Evolutionary conservation across 139 green algal species (phyloP).

Genomic region (Micromonas commoda): DNA sequence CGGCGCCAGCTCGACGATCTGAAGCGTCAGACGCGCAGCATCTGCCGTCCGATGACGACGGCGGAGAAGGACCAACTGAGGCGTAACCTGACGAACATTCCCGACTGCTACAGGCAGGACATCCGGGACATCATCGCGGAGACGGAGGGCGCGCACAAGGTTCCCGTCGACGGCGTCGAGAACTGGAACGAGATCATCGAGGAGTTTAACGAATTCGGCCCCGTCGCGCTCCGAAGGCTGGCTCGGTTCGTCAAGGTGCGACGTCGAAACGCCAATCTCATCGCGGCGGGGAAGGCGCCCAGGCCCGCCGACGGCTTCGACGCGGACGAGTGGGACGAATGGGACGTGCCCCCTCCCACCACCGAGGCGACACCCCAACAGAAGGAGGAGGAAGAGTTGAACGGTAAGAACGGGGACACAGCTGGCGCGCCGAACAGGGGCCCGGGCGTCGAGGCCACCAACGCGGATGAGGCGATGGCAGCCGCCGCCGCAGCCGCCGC

Average conservation of each 20-base stretch:
- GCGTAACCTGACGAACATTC: not conserved
- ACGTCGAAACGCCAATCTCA: not conserved
- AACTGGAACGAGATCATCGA: not conserved
- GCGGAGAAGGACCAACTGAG: not conserved
- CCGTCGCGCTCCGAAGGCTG: not conserved
- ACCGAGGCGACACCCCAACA: too few relatives aligned
- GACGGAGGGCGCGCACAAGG: not conserved
- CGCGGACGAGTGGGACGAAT: too few relatives aligned
- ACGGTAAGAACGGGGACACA: too few relatives aligned
- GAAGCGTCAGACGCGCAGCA: not conserved
- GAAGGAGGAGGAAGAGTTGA: too few relatives aligned
- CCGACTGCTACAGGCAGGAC: not conserved
- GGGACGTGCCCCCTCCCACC: too few relatives aligned
- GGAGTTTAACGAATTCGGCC: not conserved
- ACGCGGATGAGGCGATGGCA: too few relatives aligned
- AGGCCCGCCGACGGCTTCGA: not conserved
- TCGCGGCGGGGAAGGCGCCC: not conserved
- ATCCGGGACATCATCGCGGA: constrained; percentile 4
- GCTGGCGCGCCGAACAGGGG: too few relatives aligned
- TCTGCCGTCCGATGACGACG: not conserved
- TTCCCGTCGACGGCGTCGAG: not conserved
- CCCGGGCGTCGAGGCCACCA: too few relatives aligned
- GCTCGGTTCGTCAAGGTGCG: not conserved
- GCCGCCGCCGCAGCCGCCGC: too few relatives aligned
- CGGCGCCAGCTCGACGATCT: not conserved